A percentile compares a stretch with the other conserved stretches of the same genome.
These are phyloP conservation scores for Yamadazyma mexicana DNA, from an alignment of 1,139 yeast genomes.

Conservation along the genomic window DNA sequence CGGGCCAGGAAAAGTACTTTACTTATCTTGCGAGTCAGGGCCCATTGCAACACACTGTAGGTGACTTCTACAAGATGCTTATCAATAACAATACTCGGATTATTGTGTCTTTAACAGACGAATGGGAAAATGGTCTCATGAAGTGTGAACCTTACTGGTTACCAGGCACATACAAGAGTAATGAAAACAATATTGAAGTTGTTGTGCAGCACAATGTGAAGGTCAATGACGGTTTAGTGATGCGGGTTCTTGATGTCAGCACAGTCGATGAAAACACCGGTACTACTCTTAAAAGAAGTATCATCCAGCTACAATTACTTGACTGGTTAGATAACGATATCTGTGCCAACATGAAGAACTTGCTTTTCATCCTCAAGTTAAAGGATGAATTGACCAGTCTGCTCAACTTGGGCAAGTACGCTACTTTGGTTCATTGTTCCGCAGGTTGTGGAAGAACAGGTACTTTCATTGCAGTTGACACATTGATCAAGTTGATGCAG, in stretches of 20 bases:
- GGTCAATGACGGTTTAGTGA: slow-evolving; percentile 20
- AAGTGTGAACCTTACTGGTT: slow-evolving; percentile 61
- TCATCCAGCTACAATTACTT: slow-evolving; percentile 49
- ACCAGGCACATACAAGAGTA: slow-evolving; percentile 45
- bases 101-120: slow-evolving; percentile 52
- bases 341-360: slow-evolving; percentile 35
- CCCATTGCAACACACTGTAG: slow-evolving; percentile 72
- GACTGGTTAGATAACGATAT: slow-evolving; percentile 59
- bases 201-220: slow-evolving; percentile 21
- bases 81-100: slow-evolving; percentile 41
- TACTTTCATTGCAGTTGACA: slow-evolving; percentile 75
- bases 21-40: slow-evolving; percentile 85
- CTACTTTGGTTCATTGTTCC: slow-evolving; percentile 76
- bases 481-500: slow-evolving; percentile 43
- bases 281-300: slow-evolving; percentile 26
- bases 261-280: slow-evolving; percentile 18
- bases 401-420: slow-evolving; percentile 23
- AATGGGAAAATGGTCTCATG: slow-evolving; percentile 50
- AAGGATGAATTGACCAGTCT: slow-evolving; percentile 31
- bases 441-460: slow-evolving; percentile 96
- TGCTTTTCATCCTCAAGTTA: slow-evolving; percentile 41
- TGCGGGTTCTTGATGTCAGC: slow-evolving; percentile 26
- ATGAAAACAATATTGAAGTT: slow-evolving; percentile 32
- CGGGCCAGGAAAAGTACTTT: slow-evolving; percentile 9
- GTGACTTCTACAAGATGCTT: slow-evolving; percentile 80